Evolutionary conservation across 2,329 filamentous ascomycete genomes (phyloP), one percentile per base, ranked within the genome.

Genomic region (Coniella vitis): DNA sequence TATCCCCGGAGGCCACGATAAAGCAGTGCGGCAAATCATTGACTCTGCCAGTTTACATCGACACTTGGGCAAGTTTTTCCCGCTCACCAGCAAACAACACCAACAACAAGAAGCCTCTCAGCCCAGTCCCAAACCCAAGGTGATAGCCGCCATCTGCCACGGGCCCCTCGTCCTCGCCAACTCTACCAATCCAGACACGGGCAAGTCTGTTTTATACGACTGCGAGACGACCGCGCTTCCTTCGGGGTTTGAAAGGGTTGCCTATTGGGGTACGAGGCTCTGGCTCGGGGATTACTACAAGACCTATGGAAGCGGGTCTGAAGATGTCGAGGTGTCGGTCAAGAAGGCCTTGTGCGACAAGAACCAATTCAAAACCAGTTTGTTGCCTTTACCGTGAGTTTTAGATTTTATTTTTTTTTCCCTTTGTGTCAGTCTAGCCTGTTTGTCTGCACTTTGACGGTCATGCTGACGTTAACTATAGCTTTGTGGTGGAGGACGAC

Each of bases 241-340:
- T 0, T 66, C 65, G 0, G 59, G 65, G 20, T 75, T 76, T 57
- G 75, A 78, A 58, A 69, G 73, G 53, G 45, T 64, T 16, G 71
- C 71, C 1, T 78, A 70, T 51, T 74, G 72, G 67, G 65, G 66
- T 3, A 78, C 75, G 3, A 62, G 71, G 34, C 59, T 63, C 2
- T 70, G 75, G 37, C 57, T 78, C 12, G 75, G 74, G 3, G 75
- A 78, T 48, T 78, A 78, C 54, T 78, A 77, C 58, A 78, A 78
- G 66, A 77, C 74, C 2, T 78, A 75, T 48, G 75, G 75, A 1
- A 68, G 69, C 3, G 68, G 72, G 1, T 74, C 70, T 51, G 71
- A 73, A 31, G 66, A 71, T 51, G 71, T 75, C 3, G 71, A 78
- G 32, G 14, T 37, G 16, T 36, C 42, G 12, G 42, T 36, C 42